These are phyloP conservation scores for Cystofilobasidium macerans DNA, from an alignment of 768 basidiomycete genomes.

Conservation along the genomic window DNA sequence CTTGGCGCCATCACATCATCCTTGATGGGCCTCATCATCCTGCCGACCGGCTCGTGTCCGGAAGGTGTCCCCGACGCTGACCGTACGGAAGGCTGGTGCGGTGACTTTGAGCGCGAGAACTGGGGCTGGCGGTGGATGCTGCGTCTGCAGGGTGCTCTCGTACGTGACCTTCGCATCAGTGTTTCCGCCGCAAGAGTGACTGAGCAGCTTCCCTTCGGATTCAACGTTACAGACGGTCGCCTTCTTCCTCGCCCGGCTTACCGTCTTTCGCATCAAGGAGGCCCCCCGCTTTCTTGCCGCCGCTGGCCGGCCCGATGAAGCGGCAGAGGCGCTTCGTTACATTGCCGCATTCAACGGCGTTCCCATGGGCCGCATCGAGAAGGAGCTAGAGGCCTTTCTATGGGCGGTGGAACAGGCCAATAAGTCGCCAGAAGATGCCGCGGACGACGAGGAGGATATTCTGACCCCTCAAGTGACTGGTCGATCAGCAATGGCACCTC, in stretches of 20 bases:
- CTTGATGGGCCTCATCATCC: constrained; percentile 61
- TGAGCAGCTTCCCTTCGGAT: not conserved
- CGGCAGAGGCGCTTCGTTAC: constrained; percentile 65
- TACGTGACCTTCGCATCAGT: constrained; percentile 51
- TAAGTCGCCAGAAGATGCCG: too few species aligned
- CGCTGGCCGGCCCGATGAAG: constrained; percentile 71
- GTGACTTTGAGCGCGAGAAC: constrained; percentile 56
- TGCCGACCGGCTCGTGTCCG: constrained; percentile 51
- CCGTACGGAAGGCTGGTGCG: constrained; percentile 41
- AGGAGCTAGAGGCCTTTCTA: not conserved
- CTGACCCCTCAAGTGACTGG: too few species aligned
- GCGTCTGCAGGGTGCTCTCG: constrained; percentile 62
- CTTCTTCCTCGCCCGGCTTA: constrained; percentile 78
- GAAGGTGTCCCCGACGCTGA: constrained; percentile 29
- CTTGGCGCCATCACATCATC: constrained; percentile 80
- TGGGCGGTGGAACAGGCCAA: too few species aligned
- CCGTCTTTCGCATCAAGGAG: constrained; percentile 85
- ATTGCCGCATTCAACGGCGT: constrained; percentile 82
- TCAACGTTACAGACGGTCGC: constrained; percentile 53
- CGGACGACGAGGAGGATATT: too few species aligned
- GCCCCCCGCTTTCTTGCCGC: constrained; percentile 88
- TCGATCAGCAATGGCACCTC: too few species aligned
- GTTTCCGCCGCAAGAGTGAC: not conserved
- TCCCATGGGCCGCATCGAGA: constrained; percentile 40
- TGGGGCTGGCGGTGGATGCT: constrained; percentile 84